Evolutionary conservation across 768 basidiomycete genomes (phyloP).

Genomic region (Leccinum arenicola): DNA sequence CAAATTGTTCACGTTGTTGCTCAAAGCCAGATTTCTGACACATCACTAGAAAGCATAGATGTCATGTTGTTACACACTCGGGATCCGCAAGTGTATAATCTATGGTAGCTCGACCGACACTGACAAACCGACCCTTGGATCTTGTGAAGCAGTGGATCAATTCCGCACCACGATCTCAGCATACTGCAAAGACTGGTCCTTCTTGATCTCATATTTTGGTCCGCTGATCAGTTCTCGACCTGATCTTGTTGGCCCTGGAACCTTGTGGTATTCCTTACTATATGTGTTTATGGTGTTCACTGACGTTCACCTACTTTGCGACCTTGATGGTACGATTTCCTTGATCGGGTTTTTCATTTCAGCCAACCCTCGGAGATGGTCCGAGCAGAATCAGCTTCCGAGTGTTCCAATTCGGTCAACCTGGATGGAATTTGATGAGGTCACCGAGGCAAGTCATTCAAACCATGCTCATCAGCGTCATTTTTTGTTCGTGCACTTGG

Average conservation of each 20-base stretch:
- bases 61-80: background rate
- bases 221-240: background rate
- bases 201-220: slow-evolving; percentile 13
- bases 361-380: background rate
- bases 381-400: background rate
- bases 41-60: background rate
- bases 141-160: background rate
- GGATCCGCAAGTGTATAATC: background rate
- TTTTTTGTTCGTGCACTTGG: background rate
- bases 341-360: background rate
- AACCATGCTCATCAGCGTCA: background rate
- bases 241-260: slow-evolving; percentile 5
- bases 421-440: background rate
- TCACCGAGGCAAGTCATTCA: background rate
- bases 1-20: background rate
- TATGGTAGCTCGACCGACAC: background rate
- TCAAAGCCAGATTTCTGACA: background rate
- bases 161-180: slow-evolving; percentile 4
- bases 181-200: slow-evolving; percentile 4
- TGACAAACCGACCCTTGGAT: background rate
- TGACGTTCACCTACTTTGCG: background rate
- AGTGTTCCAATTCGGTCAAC: background rate
- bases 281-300: background rate
- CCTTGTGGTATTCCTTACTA: background rate
- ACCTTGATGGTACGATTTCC: background rate